Evolutionary conservation across 1,139 yeast species (phyloP).

Genomic region (Suzukiozyma palmioleophila): DNA sequence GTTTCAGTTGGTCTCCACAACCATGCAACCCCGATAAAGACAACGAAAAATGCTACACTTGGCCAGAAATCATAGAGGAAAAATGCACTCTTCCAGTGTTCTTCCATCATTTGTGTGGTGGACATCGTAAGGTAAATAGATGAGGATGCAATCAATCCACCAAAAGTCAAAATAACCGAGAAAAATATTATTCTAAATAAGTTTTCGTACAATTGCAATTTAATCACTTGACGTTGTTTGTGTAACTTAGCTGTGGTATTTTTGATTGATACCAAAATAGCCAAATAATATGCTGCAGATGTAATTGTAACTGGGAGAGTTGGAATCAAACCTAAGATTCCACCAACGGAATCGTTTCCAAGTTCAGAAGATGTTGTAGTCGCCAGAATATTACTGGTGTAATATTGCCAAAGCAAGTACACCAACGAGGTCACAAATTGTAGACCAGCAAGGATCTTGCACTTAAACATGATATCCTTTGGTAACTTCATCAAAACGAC

Average conservation of each 20-base stretch:
- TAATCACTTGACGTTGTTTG: constrained; percentile 88
- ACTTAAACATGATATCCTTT: constrained; percentile 68
- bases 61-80: constrained; percentile 95
- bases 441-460: constrained; percentile 69
- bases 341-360: constrained; percentile 16
- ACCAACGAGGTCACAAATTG: constrained; percentile 68
- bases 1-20: constrained; percentile 98
- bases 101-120: constrained; percentile 71
- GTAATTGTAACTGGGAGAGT: constrained; percentile 69
- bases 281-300: constrained; percentile 67
- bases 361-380: constrained; percentile 18
- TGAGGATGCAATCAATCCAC: constrained; percentile 66
- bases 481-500: constrained; percentile 85
- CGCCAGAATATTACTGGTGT: constrained; percentile 29
- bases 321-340: constrained; percentile 33
- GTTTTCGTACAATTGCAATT: constrained; percentile 78
- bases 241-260: constrained; percentile 69
- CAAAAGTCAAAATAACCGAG: constrained; percentile 48
- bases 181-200: constrained; percentile 71
- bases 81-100: constrained; percentile 89
- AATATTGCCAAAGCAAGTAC: constrained; percentile 68
- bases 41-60: constrained; percentile 76
- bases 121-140: constrained; percentile 72
- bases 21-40: constrained; percentile 80
- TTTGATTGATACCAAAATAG: constrained; percentile 69